Percentiles rank a stretch among this genome's conserved stretches.
Evolutionary conservation across 2,329 filamentous ascomycete species (phyloP).

Genomic region (Colletotrichum karsti): DNA sequence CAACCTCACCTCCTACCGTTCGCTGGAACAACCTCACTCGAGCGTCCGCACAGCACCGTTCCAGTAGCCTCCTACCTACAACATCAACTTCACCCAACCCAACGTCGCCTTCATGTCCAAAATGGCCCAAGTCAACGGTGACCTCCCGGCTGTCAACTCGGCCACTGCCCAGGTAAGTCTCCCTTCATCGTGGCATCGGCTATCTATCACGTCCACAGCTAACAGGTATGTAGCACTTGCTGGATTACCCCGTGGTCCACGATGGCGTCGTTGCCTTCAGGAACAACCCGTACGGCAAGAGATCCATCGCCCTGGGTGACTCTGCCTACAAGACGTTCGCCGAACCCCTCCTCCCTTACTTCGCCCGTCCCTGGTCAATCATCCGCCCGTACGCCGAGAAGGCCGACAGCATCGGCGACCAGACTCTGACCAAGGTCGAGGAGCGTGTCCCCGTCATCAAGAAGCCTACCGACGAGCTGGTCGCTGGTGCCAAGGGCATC

Average conservation of each 20-base stretch:
- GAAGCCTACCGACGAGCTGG: constrained; percentile 77
- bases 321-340: constrained; percentile 80
- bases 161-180: constrained; percentile 59
- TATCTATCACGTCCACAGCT: neutral
- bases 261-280: constrained; percentile 83
- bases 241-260: constrained; percentile 83
- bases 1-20: neutral
- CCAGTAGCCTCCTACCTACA: neutral
- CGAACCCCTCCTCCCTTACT: constrained; percentile 80
- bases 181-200: neutral
- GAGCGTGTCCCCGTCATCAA: constrained; percentile 76
- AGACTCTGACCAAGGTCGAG: constrained; percentile 75
- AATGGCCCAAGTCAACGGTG: constrained; percentile 61
- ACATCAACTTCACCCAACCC: neutral
- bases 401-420: constrained; percentile 80
- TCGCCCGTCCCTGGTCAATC: constrained; percentile 82
- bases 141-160: constrained; percentile 54
- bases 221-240: constrained; percentile 71
- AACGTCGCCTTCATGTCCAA: constrained; percentile 27
- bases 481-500: constrained; percentile 68
- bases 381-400: constrained; percentile 85
- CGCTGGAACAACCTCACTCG: no score
- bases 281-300: constrained; percentile 83
- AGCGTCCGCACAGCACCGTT: neutral
- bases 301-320: constrained; percentile 79